Evolutionary conservation across 805 yeast genomes (phyloP).

Genomic region (Yarrowia osloensis): DNA sequence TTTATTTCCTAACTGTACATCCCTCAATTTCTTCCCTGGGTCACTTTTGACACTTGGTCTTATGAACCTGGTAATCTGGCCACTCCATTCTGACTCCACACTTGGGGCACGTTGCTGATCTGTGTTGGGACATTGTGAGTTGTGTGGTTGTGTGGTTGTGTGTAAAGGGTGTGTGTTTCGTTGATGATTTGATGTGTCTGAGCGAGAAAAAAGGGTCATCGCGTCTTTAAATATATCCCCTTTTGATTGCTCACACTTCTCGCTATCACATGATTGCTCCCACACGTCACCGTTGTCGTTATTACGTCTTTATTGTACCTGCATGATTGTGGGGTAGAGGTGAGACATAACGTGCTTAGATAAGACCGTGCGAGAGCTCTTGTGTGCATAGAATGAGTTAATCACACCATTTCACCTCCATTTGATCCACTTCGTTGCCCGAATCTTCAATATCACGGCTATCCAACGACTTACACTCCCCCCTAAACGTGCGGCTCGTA

Average conservation of each 20-base stretch:
- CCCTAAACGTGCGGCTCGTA: not conserved
- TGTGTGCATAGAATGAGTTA: too few relatives aligned
- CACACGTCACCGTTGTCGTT: not conserved
- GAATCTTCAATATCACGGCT: not conserved
- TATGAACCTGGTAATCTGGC: slow-evolving; percentile 20
- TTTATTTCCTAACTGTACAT: not conserved
- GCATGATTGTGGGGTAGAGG: not conserved
- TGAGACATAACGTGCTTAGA: not conserved
- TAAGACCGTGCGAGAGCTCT: not conserved
- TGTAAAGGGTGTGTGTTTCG: not conserved
- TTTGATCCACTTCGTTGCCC: not conserved
- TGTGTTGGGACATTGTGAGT: not conserved
- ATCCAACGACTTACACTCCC: not conserved
- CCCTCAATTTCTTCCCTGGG: not conserved
- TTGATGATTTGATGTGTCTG: not conserved
- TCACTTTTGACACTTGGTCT: slow-evolving; percentile 3
- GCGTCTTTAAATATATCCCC: not conserved
- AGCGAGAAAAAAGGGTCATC: not conserved
- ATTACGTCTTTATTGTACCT: not conserved
- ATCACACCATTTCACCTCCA: too few relatives aligned
- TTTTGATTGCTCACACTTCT: not conserved
- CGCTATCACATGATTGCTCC: not conserved
- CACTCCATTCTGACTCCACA: slow-evolving; percentile 8
- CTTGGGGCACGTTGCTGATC: not conserved
- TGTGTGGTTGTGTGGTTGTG: not conserved